Base-by-base conservation (phyloP, 169 alveolate species). In the Eimeria sp. region DNA sequence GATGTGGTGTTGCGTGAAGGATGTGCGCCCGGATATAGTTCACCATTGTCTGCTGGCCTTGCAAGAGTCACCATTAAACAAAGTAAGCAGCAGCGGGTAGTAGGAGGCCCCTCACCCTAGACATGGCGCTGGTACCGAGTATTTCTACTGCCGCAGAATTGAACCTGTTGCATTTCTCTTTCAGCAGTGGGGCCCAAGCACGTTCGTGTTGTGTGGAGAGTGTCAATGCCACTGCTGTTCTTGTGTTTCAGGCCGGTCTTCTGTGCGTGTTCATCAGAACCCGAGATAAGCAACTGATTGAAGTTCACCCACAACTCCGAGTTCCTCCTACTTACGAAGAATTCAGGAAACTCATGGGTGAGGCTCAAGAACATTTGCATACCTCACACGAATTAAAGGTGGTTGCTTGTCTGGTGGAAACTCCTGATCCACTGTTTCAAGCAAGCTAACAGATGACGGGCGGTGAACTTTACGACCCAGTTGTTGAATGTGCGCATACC, bases 21-120 rank as follows among this genome's bases (percentile, higher is more conserved):
- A 98, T 83, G 97, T 96, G 82, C 95, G 98, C 22, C 98, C 98
- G n/a, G 98, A 98, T 83, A 97, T 98, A 18, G 93, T 96, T 57
- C 98, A 98, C 94, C 98, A 98, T 54, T 98, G 98, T 86, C 91
- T 98, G 22, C 87, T 98, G 86, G 94, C 97, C 54, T 94, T 98
- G 40, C 95, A 96, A 89, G 98, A 98, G 73, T 95, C 97, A 25
- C 98, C 98, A 1, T 94, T 98, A 47, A 98, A 98, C 95, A 96
- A 95, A 90, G 97, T 95, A 47, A 25, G 95, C 75, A 34, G 72
- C 49, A n/a, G n/a, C 78, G 49, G 3, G 49, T 30, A 25, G 14
- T 65, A 40, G 43, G 22, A 30, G 78, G 45, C 30, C 45, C 0
- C 49, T 4, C 78, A 70, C 20, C 18, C 10, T n/a, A 30, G 49